A percentile compares a stretch with the other conserved stretches of the same genome.
These are phyloP conservation scores for Botryotinia convoluta DNA, from an alignment of 2,329 filamentous ascomycete species.

Conservation along the genomic window DNA sequence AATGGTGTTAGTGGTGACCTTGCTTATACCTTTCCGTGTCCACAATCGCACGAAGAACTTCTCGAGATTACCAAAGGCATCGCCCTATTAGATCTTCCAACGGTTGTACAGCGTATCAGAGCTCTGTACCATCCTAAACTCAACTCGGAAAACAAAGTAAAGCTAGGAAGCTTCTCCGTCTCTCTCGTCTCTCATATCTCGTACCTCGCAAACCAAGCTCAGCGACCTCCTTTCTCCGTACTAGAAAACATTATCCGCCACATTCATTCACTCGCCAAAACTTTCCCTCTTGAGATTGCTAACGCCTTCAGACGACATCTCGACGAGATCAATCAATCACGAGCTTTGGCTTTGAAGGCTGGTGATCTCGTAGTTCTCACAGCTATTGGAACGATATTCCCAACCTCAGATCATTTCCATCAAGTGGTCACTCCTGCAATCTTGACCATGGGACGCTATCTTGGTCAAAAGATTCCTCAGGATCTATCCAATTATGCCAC, in stretches of 20 bases:
- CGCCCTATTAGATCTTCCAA: slow-evolving; percentile 64
- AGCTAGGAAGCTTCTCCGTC: slow-evolving; percentile 66
- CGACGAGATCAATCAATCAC: slow-evolving; percentile 48
- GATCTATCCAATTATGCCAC: slow-evolving; percentile 64
- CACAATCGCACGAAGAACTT: slow-evolving; percentile 73
- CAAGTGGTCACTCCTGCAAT: slow-evolving; percentile 89
- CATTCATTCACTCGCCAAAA: slow-evolving; percentile 87
- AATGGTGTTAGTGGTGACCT: slow-evolving; percentile 52
- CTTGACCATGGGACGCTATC: slow-evolving; percentile 77
- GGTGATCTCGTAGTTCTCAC: slow-evolving; percentile 83
- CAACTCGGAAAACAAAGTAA: slow-evolving; percentile 78
- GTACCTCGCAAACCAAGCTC: slow-evolving; percentile 45
- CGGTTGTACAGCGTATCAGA: slow-evolving; percentile 83
- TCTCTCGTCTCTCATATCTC: slow-evolving; percentile 63
- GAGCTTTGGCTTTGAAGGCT: slow-evolving; percentile 52
- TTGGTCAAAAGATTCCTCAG: slow-evolving; percentile 72
- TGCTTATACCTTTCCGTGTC: slow-evolving; percentile 84
- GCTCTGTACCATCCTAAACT: slow-evolving; percentile 90
- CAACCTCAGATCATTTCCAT: slow-evolving; percentile 96
- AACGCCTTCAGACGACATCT: slow-evolving; percentile 76
- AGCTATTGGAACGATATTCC: slow-evolving; percentile 80
- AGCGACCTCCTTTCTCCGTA: slow-evolving; percentile 59
- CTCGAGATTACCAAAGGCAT: slow-evolving; percentile 62
- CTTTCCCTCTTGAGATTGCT: slow-evolving; percentile 74
- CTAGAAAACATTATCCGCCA: slow-evolving; percentile 83